A percentile compares a stretch with the other conserved stretches of the same genome.
Conservation (phyloP, 169 alveolate species). For the Pseudocohnilembus persalinus region DNA sequence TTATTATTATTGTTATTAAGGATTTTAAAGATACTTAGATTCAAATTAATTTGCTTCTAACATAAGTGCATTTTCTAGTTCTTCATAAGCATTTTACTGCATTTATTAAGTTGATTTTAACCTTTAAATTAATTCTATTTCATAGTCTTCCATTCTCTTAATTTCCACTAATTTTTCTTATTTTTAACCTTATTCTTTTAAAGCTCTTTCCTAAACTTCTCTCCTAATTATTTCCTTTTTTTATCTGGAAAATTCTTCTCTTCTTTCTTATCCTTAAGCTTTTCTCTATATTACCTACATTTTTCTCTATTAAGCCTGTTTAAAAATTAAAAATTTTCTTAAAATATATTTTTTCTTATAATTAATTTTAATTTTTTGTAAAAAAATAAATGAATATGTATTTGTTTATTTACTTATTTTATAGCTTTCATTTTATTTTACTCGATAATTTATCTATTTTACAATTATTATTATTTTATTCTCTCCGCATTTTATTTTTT, state of each 20-base stretch:
- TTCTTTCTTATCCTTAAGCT: neutral
- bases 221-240: slow-evolving; percentile 13
- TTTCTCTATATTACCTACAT: neutral
- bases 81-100: slow-evolving; percentile 27
- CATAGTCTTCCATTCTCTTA: slow-evolving; percentile 21
- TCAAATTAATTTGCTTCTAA: neutral
- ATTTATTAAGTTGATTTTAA: slow-evolving; percentile 19
- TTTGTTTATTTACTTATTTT: neutral
- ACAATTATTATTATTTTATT: neutral
- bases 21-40: neutral
- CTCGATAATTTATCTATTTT: slow-evolving; percentile 1
- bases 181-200: neutral
- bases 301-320: slow-evolving; percentile 4
- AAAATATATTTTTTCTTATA: no score
- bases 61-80: slow-evolving; percentile 17
- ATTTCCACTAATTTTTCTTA: slow-evolving; percentile 20
- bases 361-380: no score
- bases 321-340: neutral
- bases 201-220: slow-evolving; percentile 9
- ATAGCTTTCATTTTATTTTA: neutral
- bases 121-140: slow-evolving; percentile 20
- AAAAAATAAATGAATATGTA: no score
- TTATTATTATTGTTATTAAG: neutral
- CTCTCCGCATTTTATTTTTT: neutral
- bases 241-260: neutral